Base-by-base conservation (phyloP, 768 basidiomycete species). In the Calocybe cyanea region DNA sequence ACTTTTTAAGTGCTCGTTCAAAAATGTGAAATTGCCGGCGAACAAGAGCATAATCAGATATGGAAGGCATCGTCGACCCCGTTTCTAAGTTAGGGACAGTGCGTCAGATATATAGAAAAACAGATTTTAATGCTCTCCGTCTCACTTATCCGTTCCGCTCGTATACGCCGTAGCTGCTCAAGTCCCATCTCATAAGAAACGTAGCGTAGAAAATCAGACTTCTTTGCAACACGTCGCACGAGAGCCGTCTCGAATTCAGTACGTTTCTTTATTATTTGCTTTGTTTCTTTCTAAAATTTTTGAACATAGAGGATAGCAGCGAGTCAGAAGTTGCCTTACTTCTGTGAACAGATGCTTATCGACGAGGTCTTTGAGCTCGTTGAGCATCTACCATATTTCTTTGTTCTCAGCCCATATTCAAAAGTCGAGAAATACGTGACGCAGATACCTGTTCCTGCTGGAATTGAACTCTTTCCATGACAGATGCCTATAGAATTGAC, bases 401-500 rank as follows among this genome's bases (percentile, higher is more conserved):
- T 49, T 51, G 55, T 52, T 21, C 40, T 37, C 11, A 47, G 9
- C 13, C 21, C 15, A 14, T 25, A 37, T 25, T 14, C 32, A 14
- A 36, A n/a, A n/a, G n/a, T n/a, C n/a, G n/a, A 28, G 25, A 5
- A 8, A 35, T 9, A 13, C 11, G 30, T 44, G 38, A 43, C 20
- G 45, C 70, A n/a, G 7, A 41, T 45, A 77, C 84, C 82, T 89
- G 85, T 82, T 95, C 92, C 65, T 94, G 88, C 66, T 94, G 83
- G 57, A 86, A 94, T 48, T 95, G 87, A 0, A 95, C 92, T 53
- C 90, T 79, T 76, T 97, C 93, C 93, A 97, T 94, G 49, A 18
- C 43, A 47, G 19, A 49, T 41, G 45, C 38, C n/a, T 19, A 18
- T 45, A 21, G 38, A 36, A 45, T 19, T 25, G 43, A 23, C 38